Percentiles rank a stretch among this genome's conserved stretches.
These are phyloP conservation scores for Avena eriantha DNA, from an alignment of 176 grass and related monocot species.

Conservation along the genomic window DNA sequence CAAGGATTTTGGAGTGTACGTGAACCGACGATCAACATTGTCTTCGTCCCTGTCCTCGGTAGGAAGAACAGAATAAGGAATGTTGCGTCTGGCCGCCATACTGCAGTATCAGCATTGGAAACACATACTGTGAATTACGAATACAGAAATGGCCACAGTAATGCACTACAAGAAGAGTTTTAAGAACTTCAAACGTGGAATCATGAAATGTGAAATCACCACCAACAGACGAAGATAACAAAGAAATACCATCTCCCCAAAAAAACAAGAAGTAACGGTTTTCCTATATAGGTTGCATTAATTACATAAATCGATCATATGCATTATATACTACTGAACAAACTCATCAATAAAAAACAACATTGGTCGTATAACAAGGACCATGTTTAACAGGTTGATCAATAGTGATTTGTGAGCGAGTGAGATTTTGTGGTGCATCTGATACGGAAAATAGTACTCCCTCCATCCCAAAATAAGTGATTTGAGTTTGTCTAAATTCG, in stretches of 20 bases:
- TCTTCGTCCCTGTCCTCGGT: conserved; percentile 51
- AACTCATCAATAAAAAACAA: not conserved
- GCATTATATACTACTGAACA: not conserved
- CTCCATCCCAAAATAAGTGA: too few relatives aligned
- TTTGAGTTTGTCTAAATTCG: too few relatives aligned
- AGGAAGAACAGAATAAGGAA: conserved; percentile 64
- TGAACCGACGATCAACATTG: conserved; percentile 70
- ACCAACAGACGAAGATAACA: not conserved
- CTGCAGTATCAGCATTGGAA: conserved; percentile 24
- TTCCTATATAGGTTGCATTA: not conserved
- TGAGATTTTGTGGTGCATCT: not conserved
- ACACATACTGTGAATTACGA: not conserved
- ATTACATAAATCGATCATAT: not conserved
- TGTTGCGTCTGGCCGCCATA: conserved; percentile 78
- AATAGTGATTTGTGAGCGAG: not conserved
- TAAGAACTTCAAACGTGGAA: not conserved
- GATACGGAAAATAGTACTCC: not conserved
- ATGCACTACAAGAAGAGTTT: not conserved
- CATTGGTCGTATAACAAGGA: not conserved
- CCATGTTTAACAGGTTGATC: not conserved
- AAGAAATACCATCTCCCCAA: not conserved
- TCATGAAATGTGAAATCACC: not conserved
- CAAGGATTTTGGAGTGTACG: conserved; percentile 75
- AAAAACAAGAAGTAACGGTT: not conserved
- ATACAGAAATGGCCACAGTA: not conserved